Conservation (phyloP, 192 early-diverging fungal species). For the Coemansia sp. region DNA sequence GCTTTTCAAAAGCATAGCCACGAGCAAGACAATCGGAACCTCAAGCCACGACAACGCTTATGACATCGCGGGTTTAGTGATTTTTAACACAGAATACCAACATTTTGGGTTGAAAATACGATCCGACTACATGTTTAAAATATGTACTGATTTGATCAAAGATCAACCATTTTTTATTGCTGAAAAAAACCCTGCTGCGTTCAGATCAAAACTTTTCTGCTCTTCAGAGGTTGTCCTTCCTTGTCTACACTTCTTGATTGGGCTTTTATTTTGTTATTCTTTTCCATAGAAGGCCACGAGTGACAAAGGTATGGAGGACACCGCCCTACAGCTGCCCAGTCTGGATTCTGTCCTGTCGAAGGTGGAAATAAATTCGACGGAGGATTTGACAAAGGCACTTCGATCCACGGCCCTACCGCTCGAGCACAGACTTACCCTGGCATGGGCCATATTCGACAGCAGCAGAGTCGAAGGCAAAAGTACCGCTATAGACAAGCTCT, state of each 20-base stretch:
- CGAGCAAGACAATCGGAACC: not conserved
- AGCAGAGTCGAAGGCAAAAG: not conserved
- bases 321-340: constrained; percentile 4
- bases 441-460: constrained; percentile 35
- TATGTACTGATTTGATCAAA: not conserved
- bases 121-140: no score
- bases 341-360: constrained; percentile 15
- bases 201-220: no score
- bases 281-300: not conserved
- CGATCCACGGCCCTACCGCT: constrained; percentile 20
- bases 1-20: not conserved
- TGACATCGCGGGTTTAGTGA: no score
- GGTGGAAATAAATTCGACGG: constrained; percentile 23
- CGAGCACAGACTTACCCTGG: constrained; percentile 27
- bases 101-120: no score
- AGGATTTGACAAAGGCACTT: constrained; percentile 44
- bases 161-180: not conserved
- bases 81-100: not conserved
- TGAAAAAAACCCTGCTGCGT: no score
- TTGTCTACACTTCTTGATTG: not conserved
- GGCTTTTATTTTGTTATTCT: not conserved
- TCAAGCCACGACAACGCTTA: not conserved
- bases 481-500: constrained; percentile 16
- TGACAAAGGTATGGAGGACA: not conserved
- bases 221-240: not conserved